phyloP scores from a whole-genome alignment of 768 basidiomycete genomes.

The Russula lepida region DNA sequence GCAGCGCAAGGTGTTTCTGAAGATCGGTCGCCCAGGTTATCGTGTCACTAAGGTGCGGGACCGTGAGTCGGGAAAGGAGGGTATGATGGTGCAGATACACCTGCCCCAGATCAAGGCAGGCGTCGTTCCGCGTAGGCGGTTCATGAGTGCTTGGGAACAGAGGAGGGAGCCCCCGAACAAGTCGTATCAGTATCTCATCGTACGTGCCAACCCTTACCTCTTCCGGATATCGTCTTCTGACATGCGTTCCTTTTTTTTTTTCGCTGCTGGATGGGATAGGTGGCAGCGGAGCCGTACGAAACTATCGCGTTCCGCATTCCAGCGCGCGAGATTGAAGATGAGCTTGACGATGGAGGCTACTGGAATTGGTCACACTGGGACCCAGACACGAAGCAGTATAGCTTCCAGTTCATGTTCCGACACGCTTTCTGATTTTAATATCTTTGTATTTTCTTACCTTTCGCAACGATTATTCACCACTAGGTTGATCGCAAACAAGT shows the following conservation, averaged over 20 bases:
- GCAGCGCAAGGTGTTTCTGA: slow-evolving; percentile 90
- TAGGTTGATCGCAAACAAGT: background rate
- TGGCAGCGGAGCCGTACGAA: slow-evolving; percentile 99
- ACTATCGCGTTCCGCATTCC: slow-evolving; percentile 99
- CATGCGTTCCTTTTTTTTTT: background rate
- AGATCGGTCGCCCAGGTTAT: slow-evolving; percentile 94
- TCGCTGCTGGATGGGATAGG: slow-evolving; percentile 38
- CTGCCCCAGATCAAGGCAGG: slow-evolving; percentile 87
- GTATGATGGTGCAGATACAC: slow-evolving; percentile 96
- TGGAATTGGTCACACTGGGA: slow-evolving; percentile 99
- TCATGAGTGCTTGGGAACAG: slow-evolving; percentile 99
- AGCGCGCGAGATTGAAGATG: slow-evolving; percentile 93
- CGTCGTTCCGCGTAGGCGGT: slow-evolving; percentile 76
- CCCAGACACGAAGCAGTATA: slow-evolving; percentile 97
- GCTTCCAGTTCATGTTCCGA: slow-evolving; percentile 96
- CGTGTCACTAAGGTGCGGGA: slow-evolving; percentile 96
- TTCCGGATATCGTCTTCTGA: background rate
- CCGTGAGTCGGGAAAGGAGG: slow-evolving; percentile 82
- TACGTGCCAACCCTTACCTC: slow-evolving; percentile 35
- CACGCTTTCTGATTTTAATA: slow-evolving; percentile 31
- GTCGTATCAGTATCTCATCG: slow-evolving; percentile 95
- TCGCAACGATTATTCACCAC: background rate
- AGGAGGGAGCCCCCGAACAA: slow-evolving; percentile 91
- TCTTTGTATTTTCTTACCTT: background rate
- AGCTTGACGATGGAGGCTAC: slow-evolving; percentile 79